Percentiles rank a stretch among this genome's conserved stretches.
These are phyloP conservation scores for Diaporthe ampelina DNA, from an alignment of 2,329 filamentous ascomycete species.

Conservation along the genomic window DNA sequence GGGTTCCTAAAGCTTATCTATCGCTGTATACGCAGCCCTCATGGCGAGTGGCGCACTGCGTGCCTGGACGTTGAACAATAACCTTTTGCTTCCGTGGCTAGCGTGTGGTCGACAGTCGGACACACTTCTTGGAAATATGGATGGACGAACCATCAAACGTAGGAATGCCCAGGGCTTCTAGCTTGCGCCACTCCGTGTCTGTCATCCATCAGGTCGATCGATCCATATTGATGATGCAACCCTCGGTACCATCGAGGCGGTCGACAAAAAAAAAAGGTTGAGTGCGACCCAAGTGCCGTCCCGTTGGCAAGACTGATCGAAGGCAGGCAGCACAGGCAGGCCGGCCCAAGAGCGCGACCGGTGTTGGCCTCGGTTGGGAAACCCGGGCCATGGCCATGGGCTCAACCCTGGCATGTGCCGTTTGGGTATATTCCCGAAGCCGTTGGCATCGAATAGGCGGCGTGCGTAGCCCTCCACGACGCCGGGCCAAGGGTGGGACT, in stretches of 20 bases:
- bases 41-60: background rate
- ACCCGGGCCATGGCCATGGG: background rate
- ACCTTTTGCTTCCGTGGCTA: background rate
- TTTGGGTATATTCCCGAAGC: background rate
- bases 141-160: background rate
- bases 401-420: background rate
- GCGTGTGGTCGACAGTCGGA: background rate
- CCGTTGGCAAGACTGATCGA: background rate
- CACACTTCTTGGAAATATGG: no score
- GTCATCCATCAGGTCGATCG: background rate
- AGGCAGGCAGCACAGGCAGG: background rate
- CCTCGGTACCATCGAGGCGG: conserved; percentile 10
- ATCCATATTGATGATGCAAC: conserved; percentile 17
- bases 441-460: conserved; percentile 11
- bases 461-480: conserved; percentile 14
- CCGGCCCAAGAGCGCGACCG: background rate
- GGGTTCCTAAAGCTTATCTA: background rate
- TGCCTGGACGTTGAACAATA: background rate
- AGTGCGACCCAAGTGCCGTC: conserved; percentile 27
- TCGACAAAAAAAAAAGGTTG: conserved; percentile 4
- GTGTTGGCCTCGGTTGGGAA: conserved; percentile 16
- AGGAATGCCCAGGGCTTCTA: background rate
- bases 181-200: background rate
- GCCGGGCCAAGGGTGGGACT: background rate
- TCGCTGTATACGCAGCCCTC: background rate